These are phyloP conservation scores for Hypoxylon perforatum DNA, from an alignment of 495 filamentous ascomycete genomes.

Conservation along the genomic window DNA sequence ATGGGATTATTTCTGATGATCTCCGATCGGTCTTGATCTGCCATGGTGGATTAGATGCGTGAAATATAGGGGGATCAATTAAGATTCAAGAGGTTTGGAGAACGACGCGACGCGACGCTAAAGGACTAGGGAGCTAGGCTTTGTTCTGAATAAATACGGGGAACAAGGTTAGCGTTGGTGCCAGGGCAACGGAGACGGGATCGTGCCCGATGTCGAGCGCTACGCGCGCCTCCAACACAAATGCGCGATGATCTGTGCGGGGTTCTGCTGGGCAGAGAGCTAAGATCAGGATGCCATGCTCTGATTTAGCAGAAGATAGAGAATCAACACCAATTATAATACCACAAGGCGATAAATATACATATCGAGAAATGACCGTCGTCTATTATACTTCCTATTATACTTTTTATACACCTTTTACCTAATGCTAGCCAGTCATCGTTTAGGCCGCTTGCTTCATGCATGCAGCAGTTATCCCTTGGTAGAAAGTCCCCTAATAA, in stretches of 20 bases:
- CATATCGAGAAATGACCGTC: constrained; percentile 5
- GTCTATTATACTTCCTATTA: constrained; percentile 8
- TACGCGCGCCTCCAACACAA: neutral
- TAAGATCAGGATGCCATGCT: constrained; percentile 1
- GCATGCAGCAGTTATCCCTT: neutral
- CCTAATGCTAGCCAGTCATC: constrained; percentile 1
- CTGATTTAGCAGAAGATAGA: neutral
- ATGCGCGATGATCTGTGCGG: neutral
- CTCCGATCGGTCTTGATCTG: constrained; percentile 29
- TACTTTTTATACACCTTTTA: constrained; percentile 10
- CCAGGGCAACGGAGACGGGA: too few relatives aligned
- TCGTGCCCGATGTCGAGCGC: too few relatives aligned
- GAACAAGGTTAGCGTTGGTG: too few relatives aligned
- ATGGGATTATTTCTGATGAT: too few relatives aligned
- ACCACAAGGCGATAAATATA: constrained; percentile 4
- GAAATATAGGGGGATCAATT: too few relatives aligned
- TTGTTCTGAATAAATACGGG: neutral
- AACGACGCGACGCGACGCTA: neutral
- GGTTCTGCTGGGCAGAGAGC: constrained; percentile 1
- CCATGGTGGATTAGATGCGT: constrained; percentile 31
- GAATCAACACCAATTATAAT: constrained; percentile 5
- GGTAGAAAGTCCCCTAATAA: constrained; percentile 12
- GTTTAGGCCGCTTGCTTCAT: neutral
- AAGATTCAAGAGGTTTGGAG: too few relatives aligned
- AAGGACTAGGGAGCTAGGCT: neutral